phyloP scores from a whole-genome alignment of 495 filamentous ascomycete genomes.

The Penicillium turbatum region DNA sequence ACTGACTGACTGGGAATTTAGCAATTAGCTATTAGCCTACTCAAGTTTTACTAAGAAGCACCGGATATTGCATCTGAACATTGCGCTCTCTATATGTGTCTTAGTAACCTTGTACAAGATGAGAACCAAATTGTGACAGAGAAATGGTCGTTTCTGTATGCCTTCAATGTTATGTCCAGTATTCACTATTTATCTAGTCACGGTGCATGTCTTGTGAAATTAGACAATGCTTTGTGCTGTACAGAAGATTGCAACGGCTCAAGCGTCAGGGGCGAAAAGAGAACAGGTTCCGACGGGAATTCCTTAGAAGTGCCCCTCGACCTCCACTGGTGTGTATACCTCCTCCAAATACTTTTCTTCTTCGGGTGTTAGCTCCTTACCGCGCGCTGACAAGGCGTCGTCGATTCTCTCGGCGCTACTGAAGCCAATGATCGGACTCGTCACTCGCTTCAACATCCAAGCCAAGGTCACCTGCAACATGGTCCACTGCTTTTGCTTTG shows the following conservation, averaged over 20 bases:
- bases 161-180: no score
- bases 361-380: constrained; percentile 47
- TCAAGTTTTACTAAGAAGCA: no score
- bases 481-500: constrained; percentile 49
- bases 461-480: constrained; percentile 58
- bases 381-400: constrained; percentile 44
- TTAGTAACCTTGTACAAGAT: no score
- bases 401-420: constrained; percentile 51
- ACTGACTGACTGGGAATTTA: no score
- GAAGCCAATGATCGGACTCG: constrained; percentile 57
- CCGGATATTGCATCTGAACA: no score
- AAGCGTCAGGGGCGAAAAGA: neutral
- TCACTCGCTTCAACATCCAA: constrained; percentile 51
- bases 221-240: no score
- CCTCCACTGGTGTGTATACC: constrained; percentile 45
- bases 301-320: constrained; percentile 15
- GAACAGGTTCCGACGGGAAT: neutral
- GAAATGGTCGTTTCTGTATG: no score
- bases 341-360: constrained; percentile 58
- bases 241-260: no score
- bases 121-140: neutral
- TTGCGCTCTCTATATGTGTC: no score
- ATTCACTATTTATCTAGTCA: no score
- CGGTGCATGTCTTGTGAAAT: no score
- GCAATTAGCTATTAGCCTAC: no score